Percentiles rank a stretch among this genome's conserved stretches.
phyloP scores from a whole-genome alignment of 2,329 filamentous ascomycete genomes.

The Grosmannia serpens region DNA sequence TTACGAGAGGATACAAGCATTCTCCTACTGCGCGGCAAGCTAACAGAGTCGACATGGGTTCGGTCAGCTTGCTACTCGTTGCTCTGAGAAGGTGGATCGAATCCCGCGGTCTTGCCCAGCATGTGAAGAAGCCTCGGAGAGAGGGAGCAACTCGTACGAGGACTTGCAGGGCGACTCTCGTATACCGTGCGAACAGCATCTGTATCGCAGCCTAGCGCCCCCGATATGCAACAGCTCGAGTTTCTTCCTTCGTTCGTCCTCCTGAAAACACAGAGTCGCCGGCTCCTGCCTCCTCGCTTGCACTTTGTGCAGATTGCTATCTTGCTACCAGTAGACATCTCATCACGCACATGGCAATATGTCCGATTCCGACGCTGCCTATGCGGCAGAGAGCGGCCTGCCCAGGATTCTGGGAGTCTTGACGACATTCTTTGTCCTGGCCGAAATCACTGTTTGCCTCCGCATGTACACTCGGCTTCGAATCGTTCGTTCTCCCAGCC shows the following conservation, averaged over 20 bases:
- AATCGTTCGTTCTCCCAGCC: not conserved
- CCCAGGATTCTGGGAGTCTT: conserved; percentile 13
- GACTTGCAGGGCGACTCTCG: not conserved
- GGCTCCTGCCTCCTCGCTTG: not conserved
- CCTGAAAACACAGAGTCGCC: not conserved
- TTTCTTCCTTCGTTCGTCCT: not conserved
- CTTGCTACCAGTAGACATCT: not conserved
- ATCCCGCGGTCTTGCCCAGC: too few relatives aligned
- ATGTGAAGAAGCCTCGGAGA: too few relatives aligned
- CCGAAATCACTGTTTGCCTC: not conserved
- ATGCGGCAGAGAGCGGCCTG: conserved; percentile 17
- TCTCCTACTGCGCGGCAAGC: not conserved
- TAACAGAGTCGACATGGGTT: not conserved
- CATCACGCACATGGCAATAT: not conserved
- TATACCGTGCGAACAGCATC: not conserved
- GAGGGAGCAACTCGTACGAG: too few relatives aligned
- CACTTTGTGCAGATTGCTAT: not conserved
- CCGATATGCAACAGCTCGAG: not conserved
- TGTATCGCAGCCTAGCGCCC: not conserved
- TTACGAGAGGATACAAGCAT: not conserved
- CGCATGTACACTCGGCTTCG: conserved; percentile 2
- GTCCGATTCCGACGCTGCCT: conserved; percentile 4
- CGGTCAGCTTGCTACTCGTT: not conserved
- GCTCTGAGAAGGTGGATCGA: not conserved
- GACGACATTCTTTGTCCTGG: conserved; percentile 4